Conservation (phyloP, 352 stramenopile species). For the Phytopythium chamaehyphon region DNA sequence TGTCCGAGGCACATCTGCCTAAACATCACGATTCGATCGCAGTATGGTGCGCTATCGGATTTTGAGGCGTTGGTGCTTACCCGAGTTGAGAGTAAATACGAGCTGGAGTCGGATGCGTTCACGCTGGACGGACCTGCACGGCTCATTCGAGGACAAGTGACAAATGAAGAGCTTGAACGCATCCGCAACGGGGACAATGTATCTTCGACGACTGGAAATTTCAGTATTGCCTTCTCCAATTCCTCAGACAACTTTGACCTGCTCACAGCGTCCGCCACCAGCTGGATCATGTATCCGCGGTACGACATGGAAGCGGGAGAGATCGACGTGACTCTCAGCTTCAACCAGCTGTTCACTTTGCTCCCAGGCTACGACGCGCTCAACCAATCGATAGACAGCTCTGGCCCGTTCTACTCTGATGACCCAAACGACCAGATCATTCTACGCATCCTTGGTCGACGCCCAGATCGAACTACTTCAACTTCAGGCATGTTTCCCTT, state of each 20-base stretch:
- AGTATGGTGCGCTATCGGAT: constrained; percentile 39
- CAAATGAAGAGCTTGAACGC: background rate
- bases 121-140: background rate
- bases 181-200: no score
- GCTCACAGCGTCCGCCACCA: constrained; percentile 9
- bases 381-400: constrained; percentile 10
- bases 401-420: constrained; percentile 26
- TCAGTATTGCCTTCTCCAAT: no score
- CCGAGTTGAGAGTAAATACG: constrained; percentile 21
- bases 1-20: constrained; percentile 17
- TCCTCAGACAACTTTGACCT: background rate
- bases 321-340: constrained; percentile 42
- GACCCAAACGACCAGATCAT: constrained; percentile 38
- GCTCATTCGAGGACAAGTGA: background rate
- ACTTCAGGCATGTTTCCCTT: constrained; percentile 27
- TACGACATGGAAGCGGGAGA: constrained; percentile 13
- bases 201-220: no score
- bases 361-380: constrained; percentile 28
- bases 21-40: constrained; percentile 35
- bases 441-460: constrained; percentile 23
- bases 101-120: background rate
- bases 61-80: constrained; percentile 52
- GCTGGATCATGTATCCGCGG: constrained; percentile 30
- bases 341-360: constrained; percentile 52
- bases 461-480: constrained; percentile 12